These are phyloP conservation scores for Musa balbisiana DNA, from an alignment of 202 grass and related monocot species.

Conservation along the genomic window DNA sequence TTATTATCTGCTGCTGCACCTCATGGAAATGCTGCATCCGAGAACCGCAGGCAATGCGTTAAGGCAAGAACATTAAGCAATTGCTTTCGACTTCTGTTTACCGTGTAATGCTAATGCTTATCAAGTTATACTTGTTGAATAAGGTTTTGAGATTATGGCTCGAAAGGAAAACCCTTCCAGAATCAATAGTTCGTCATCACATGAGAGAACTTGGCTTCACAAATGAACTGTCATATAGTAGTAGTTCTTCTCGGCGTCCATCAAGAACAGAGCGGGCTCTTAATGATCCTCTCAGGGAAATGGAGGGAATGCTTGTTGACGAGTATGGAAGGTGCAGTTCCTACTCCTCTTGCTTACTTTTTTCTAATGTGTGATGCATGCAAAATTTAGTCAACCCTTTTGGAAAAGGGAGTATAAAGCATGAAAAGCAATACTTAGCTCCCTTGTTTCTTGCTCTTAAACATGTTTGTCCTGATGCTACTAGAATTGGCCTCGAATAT, in stretches of 20 bases:
- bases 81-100: neutral
- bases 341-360: neutral
- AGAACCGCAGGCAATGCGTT: slow-evolving; percentile 82
- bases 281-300: slow-evolving; percentile 76
- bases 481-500: neutral
- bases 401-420: neutral
- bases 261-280: slow-evolving; percentile 75
- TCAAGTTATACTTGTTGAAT: neutral
- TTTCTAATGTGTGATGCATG: neutral
- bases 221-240: slow-evolving; percentile 62
- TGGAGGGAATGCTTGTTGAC: slow-evolving; percentile 91
- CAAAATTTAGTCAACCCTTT: neutral
- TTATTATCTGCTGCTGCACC: slow-evolving; percentile 76
- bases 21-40: slow-evolving; percentile 70
- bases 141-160: slow-evolving; percentile 94
- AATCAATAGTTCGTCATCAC: slow-evolving; percentile 66
- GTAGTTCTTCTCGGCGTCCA: slow-evolving; percentile 49
- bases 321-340: slow-evolving; percentile 83
- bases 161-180: slow-evolving; percentile 81
- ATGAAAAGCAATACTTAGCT: neutral
- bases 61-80: slow-evolving; percentile 47
- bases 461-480: neutral
- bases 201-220: slow-evolving; percentile 67
- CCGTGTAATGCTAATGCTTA: no score
- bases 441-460: neutral